Evolutionary conservation across 805 yeast species (phyloP).

Genomic region (Candida glaebosa): DNA sequence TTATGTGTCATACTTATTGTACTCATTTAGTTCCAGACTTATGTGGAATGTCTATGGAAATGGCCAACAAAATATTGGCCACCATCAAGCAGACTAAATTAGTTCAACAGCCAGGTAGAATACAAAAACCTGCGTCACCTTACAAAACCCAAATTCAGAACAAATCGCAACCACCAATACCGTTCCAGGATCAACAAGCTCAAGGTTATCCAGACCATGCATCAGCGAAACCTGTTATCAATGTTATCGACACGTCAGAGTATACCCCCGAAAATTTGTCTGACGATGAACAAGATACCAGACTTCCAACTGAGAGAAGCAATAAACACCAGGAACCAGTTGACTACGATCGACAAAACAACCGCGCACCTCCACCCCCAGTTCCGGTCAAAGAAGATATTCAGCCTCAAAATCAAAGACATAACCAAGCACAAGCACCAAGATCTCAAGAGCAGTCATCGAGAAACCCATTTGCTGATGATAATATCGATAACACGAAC

Average conservation of each 20-base stretch:
- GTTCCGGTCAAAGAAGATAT: not conserved
- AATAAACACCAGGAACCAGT: constrained; percentile 25
- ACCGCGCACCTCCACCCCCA: constrained; percentile 19
- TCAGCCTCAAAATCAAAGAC: constrained; percentile 7
- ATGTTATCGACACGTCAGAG: not conserved
- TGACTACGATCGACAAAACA: constrained; percentile 17
- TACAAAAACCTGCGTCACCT: not conserved
- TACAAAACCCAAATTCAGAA: constrained; percentile 6
- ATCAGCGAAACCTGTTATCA: not conserved
- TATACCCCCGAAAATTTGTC: constrained; percentile 5
- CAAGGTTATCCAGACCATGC: not conserved
- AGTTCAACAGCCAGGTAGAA: constrained; percentile 9
- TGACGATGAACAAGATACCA: constrained; percentile 22
- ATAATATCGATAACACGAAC: not conserved
- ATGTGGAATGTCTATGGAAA: constrained; percentile 98
- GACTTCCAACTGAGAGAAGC: constrained; percentile 28
- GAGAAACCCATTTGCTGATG: constrained; percentile 3
- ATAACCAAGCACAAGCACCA: constrained; percentile 8
- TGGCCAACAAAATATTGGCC: constrained; percentile 82
- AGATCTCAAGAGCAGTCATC: constrained; percentile 8
- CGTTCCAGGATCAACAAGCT: constrained; percentile 6
- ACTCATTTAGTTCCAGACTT: constrained; percentile 95
- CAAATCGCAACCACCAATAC: constrained; percentile 2
- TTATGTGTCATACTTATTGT: constrained; percentile 91
- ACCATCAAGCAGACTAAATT: constrained; percentile 71